Evolutionary conservation across 2,329 filamentous ascomycete genomes (phyloP), one percentile per base, ranked within the genome.

Genomic region (Alternaria triticimaculans): DNA sequence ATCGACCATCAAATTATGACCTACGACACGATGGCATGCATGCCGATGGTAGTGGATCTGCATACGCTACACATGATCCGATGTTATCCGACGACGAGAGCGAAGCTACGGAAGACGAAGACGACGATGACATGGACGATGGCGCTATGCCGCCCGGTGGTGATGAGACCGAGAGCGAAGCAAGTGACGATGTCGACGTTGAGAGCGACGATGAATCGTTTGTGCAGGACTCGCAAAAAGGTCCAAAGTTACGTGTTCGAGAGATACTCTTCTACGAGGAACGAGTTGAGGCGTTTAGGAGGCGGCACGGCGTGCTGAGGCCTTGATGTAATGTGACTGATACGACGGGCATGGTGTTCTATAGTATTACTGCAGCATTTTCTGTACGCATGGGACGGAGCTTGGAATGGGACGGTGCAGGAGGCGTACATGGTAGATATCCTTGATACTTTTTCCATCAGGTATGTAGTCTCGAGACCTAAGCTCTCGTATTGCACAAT

Each of bases 231-330:
- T 80, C 83, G 15, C 78, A 82, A 43, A 80, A 77, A 82, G 85
- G 71, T 6, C 76, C 80, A 28, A 85, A 85, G 66, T 84, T 94
- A 63, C 85, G 88, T 58, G 82, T 95, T 68, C 84, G 91, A 65
- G 92, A 95, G 82, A 95, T 96, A 67, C 80, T 94, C 66, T 95
- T 93, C 79, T 94, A 93, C 73, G 92, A 95, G 76, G 92, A 95
- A 76, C 92, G 93, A 79, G 75, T 79, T 5, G 89, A 90, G 26
- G 90, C 95, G 62, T 95, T 95, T 81, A 92, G 90, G 78, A 90
- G 91, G 30, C 86, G 92, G 64, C 89, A 92, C 79, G 76, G 76
- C 9, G 74, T 76, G 14, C 55, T 79, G 20, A 72, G 76, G 65
- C 76, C 76, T 20, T 55, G 50, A 51, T 14, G 26, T 49, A 46